These are phyloP conservation scores for Pythium biforme DNA, from an alignment of 352 stramenopile species.

Conservation along the genomic window DNA sequence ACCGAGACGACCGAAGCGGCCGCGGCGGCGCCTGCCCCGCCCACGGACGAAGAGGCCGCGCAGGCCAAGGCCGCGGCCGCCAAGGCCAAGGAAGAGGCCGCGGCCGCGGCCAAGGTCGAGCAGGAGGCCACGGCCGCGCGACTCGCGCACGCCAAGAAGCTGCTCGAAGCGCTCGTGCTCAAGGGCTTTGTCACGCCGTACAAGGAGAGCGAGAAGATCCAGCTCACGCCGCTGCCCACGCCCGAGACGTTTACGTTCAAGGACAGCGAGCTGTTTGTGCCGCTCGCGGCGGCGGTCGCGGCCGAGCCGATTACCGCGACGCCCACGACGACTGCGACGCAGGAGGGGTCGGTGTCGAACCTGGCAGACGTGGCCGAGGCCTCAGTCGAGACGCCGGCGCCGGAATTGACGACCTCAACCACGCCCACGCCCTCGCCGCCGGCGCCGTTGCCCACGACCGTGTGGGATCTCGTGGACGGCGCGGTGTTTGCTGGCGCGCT, in stretches of 20 bases:
- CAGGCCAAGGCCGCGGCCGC: conserved; percentile 1
- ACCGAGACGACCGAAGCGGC: not conserved
- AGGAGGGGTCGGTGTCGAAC: not conserved
- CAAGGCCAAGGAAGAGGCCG: conserved; percentile 13
- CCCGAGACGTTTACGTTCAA: conserved; percentile 38
- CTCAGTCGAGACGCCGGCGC: not conserved
- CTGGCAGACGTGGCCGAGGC: not conserved
- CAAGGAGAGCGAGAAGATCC: conserved; percentile 37
- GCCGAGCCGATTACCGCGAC: not conserved
- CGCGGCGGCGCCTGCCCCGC: not conserved
- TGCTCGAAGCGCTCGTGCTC: conserved; percentile 29
- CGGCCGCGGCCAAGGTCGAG: conserved; percentile 4
- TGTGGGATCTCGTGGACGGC: conserved; percentile 24
- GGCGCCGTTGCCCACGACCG: conserved; percentile 31
- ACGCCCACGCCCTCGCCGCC: conserved; percentile 3
- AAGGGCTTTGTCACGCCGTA: conserved; percentile 26
- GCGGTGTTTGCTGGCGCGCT: conserved; percentile 27
- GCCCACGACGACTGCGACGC: not conserved
- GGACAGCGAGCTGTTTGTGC: conserved; percentile 50
- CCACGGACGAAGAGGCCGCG: not conserved
- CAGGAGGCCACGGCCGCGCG: not conserved
- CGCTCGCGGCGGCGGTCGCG: conserved; percentile 35
- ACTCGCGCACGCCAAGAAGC: conserved; percentile 22
- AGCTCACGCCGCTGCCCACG: not conserved
- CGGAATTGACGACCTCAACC: not conserved